These are phyloP conservation scores for Stagonosporopsis vannaccii DNA, from an alignment of 2,329 filamentous ascomycete species.

Conservation along the genomic window DNA sequence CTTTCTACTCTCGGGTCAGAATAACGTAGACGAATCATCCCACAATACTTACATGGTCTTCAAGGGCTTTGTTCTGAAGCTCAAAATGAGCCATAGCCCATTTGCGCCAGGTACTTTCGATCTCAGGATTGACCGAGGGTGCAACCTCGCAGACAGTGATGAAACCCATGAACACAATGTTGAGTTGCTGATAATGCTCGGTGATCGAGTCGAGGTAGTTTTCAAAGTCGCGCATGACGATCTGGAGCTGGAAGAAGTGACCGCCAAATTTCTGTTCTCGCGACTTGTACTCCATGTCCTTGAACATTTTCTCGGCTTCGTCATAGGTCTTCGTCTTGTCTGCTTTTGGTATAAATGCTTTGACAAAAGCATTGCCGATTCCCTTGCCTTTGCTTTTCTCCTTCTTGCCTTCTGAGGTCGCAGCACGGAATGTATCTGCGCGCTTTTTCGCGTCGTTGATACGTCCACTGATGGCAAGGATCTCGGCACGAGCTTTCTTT, in stretches of 20 bases:
- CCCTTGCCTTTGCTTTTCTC: conserved; percentile 42
- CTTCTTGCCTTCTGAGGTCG: conserved; percentile 46
- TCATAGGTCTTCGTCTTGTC: conserved; percentile 82
- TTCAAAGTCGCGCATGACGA: conserved; percentile 92
- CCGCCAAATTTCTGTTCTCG: conserved; percentile 88
- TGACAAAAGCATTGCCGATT: conserved; percentile 77
- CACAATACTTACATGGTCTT: conserved; percentile 74
- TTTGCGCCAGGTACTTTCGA: conserved; percentile 93
- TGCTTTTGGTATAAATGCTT: conserved; percentile 87
- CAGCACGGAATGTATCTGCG: conserved; percentile 75
- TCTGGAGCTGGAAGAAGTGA: conserved; percentile 89
- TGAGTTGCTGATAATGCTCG: conserved; percentile 80
- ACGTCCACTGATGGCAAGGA: conserved; percentile 65
- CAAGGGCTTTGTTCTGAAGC: conserved; percentile 80
- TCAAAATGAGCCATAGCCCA: conserved; percentile 89
- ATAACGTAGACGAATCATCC: neutral
- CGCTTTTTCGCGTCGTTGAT: conserved; percentile 98
- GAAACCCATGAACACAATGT: conserved; percentile 80
- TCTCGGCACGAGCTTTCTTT: conserved; percentile 74
- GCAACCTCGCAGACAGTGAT: conserved; percentile 77
- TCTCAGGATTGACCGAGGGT: conserved; percentile 71
- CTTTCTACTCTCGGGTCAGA: conserved; percentile 53
- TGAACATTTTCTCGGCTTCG: conserved; percentile 67
- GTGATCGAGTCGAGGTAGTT: conserved; percentile 85
- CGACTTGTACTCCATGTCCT: conserved; percentile 82